Conservation (phyloP, 352 stramenopile species). For the Globisporangium iwayamae region DNA sequence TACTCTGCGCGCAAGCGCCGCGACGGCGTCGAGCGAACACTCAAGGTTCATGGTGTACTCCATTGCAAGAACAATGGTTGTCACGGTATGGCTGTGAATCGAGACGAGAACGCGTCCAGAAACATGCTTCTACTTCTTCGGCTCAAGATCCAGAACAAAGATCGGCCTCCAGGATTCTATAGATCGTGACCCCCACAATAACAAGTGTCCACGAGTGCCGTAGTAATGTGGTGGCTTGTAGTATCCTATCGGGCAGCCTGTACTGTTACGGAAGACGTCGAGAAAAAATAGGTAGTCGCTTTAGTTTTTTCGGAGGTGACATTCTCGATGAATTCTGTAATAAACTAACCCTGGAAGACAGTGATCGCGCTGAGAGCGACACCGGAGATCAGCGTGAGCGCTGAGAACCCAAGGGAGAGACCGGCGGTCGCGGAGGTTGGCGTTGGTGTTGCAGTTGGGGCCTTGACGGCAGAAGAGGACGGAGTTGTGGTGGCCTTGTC, state of each 20-base stretch:
- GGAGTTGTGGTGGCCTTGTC: not conserved
- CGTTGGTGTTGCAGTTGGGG: not conserved
- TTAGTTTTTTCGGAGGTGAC: not conserved
- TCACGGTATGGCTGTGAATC: slow-evolving; percentile 11
- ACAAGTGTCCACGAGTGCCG: slow-evolving; percentile 14
- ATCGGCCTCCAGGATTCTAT: not conserved
- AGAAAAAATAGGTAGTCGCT: not conserved
- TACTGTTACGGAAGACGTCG: not conserved
- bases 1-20: slow-evolving; percentile 8
- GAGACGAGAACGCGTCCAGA: slow-evolving; percentile 5
- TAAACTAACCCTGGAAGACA: not conserved
- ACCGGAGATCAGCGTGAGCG: not conserved
- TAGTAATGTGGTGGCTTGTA: slow-evolving; percentile 1
- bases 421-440: not conserved
- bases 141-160: not conserved
- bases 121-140: slow-evolving; percentile 12
- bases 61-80: slow-evolving; percentile 14
- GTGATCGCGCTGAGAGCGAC: not conserved
- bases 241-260: slow-evolving; percentile 6
- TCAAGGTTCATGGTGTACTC: slow-evolving; percentile 17
- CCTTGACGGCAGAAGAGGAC: not conserved
- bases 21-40: not conserved
- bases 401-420: not conserved
- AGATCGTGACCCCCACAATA: not conserved
- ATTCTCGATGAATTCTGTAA: not conserved